A percentile compares a stretch with the other conserved stretches of the same genome.
Evolutionary conservation across 306 rosid genomes (phyloP).

Genomic region (Cajanus cajan): DNA sequence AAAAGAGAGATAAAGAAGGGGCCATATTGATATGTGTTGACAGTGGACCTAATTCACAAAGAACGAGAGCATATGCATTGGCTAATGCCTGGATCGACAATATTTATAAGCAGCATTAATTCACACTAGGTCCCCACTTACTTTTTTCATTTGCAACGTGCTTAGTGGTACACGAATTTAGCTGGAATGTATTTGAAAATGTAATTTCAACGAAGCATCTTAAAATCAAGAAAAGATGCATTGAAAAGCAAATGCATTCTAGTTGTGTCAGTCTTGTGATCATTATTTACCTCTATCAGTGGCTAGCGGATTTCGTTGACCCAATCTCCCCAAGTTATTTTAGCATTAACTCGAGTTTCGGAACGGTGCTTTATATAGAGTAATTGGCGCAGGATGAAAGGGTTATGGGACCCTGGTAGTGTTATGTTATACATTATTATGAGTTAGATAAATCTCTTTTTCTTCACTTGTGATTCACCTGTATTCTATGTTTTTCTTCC

Average conservation of each 20-base stretch:
- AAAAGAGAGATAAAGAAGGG: constrained; percentile 4
- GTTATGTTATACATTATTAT: background rate
- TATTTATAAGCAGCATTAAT: constrained; percentile 21
- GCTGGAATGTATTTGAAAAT: background rate
- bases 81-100: background rate
- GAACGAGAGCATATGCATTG: constrained; percentile 7
- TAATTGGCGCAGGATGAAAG: background rate
- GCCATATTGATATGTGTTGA: background rate
- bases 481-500: too few relatives aligned
- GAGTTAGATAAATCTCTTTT: background rate
- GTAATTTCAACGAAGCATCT: constrained; percentile 17
- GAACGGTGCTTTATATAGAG: background rate
- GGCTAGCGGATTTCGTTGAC: background rate
- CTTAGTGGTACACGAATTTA: constrained; percentile 22
- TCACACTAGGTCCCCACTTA: constrained; percentile 29
- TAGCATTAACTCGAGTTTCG: background rate
- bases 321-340: background rate
- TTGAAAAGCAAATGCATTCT: background rate
- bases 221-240: background rate
- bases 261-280: background rate
- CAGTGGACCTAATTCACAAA: constrained; percentile 31
- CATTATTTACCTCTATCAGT: background rate
- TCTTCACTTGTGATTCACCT: background rate
- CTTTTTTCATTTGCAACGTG: constrained; percentile 12
- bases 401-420: background rate